A percentile compares a stretch with the other conserved stretches of the same genome.
Evolutionary conservation across 2,329 filamentous ascomycete species (phyloP).

Genomic region (Hymenoscyphus infarciens): DNA sequence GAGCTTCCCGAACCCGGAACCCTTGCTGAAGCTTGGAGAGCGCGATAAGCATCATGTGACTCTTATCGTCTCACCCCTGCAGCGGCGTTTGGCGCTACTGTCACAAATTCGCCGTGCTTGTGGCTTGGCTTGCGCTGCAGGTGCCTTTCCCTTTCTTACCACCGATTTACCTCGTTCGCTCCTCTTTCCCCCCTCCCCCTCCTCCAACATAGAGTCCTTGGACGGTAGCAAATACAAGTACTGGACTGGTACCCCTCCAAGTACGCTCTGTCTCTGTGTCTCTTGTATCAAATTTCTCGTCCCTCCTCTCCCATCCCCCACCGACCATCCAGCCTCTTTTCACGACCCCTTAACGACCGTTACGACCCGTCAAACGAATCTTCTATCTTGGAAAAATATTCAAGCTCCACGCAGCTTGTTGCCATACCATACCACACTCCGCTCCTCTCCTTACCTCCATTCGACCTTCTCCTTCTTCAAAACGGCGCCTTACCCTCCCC

Average conservation of each 20-base stretch:
- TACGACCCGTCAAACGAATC: slow-evolving; percentile 35
- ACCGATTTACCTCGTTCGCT: slow-evolving; percentile 5
- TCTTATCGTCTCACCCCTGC: slow-evolving; percentile 12
- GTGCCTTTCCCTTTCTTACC: too few species aligned
- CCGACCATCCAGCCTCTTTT: slow-evolving; percentile 10
- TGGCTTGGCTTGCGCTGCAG: too few species aligned
- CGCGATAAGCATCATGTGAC: slow-evolving; percentile 16
- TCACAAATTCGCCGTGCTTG: slow-evolving; percentile 6
- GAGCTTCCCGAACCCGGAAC: slow-evolving; percentile 18
- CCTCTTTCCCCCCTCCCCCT: slow-evolving; percentile 7
- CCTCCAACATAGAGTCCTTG: slow-evolving; percentile 16
- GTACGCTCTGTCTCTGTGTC: neutral
- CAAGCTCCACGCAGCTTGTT: neutral
- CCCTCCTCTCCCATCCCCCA: neutral
- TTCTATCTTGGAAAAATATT: slow-evolving; percentile 28
- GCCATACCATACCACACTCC: too few species aligned
- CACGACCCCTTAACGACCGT: slow-evolving; percentile 34
- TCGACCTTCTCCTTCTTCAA: neutral
- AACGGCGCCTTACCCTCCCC: neutral
- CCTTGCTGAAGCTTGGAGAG: too few species aligned
- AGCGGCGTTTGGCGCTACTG: slow-evolving; percentile 8
- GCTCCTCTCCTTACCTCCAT: neutral
- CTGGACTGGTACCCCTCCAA: slow-evolving; percentile 11
- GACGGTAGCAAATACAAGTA: slow-evolving; percentile 20
- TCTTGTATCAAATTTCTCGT: slow-evolving; percentile 4